Conservation (phyloP, 768 basidiomycete species). For the Amanita rimosa region DNA sequence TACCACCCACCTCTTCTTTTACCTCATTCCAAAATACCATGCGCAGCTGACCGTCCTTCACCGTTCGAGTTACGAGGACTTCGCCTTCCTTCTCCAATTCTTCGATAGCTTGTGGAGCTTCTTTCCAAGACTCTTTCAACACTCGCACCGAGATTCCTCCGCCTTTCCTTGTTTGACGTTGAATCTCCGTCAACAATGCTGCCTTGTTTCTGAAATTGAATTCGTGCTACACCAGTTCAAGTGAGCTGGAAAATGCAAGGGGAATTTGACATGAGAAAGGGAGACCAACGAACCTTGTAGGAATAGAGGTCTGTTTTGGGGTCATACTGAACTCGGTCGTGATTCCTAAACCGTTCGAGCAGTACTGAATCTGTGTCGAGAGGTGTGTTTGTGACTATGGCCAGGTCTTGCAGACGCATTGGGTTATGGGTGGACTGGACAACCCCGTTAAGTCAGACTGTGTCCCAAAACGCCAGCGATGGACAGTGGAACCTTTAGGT, state of each 20-base stretch:
- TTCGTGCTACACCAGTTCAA: slow-evolving; percentile 49
- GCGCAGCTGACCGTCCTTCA: slow-evolving; percentile 71
- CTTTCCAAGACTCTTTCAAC: slow-evolving; percentile 88
- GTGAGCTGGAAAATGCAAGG: neutral
- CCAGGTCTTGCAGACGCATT: slow-evolving; percentile 81
- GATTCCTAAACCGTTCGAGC: slow-evolving; percentile 71
- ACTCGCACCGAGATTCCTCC: slow-evolving; percentile 77
- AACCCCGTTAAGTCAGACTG: slow-evolving; percentile 1
- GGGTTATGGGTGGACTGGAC: slow-evolving; percentile 57
- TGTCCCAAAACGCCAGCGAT: neutral
- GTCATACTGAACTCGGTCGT: slow-evolving; percentile 73
- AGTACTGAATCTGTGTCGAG: slow-evolving; percentile 61
- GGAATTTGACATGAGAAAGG: neutral
- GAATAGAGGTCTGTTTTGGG: slow-evolving; percentile 78
- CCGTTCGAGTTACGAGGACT: slow-evolving; percentile 76
- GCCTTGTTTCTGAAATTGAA: slow-evolving; percentile 79
- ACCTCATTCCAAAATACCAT: slow-evolving; percentile 92
- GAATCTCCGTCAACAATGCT: slow-evolving; percentile 75
- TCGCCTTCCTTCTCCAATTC: slow-evolving; percentile 87
- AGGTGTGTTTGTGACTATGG: slow-evolving; percentile 70
- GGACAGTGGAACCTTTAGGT: slow-evolving; percentile 51
- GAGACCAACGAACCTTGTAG: slow-evolving; percentile 53
- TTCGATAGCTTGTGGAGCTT: slow-evolving; percentile 72
- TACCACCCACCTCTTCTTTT: slow-evolving; percentile 63
- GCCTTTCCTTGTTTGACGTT: slow-evolving; percentile 73